Evolutionary conservation across 1,284 basidiomycete genomes (phyloP), one percentile per base, ranked within the genome.

Genomic region (Microbotryomycetes sp.): DNA sequence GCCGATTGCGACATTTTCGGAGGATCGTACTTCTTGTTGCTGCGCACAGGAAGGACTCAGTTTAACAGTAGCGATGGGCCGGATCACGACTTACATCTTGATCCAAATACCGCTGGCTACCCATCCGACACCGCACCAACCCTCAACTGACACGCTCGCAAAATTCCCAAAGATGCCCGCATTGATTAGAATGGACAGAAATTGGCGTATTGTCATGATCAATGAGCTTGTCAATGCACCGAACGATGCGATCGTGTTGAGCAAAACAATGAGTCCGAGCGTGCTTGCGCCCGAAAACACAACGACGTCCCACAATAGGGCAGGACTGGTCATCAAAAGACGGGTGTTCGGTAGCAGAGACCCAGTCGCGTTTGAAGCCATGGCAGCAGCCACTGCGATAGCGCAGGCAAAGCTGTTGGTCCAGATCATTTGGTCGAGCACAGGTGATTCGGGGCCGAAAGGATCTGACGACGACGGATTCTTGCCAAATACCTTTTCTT

Each of bases 131-230:
- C 66, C 66, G 21, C 35, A 54, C 66, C 66, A 68, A 11, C 66
- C 66, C 29, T 60, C 47, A 16, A 62, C 35, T 1, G 64, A 63
- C 18, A 71, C 62, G 26, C 54, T 52, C 6, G 50, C 59, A 45
- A 70, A 69, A 48, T 68, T 71, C 28, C 70, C 70, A 49, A 72
- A 68, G 28, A 46, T 45, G n/a, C 66, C 66, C 13, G 68, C 70
- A 50, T 72, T 72, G 63, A 72, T 60, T 24, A 72, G 60, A 50
- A 72, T 72, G 16, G 62, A 65, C 13, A 71, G 58, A 62, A 72
- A 72, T 50, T 72, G 71, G 1, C 71, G 61, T 31, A 65, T 60
- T 0, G 68, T 68, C 66, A 68, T 68, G 54, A 68, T 68, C 21
- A 68, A 31, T 2, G 57, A 60, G 5, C 54, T 52, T 4, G 66